A percentile compares a stretch with the other conserved stretches of the same genome.
These are phyloP conservation scores for Cytospora chrysosperma DNA, from an alignment of 2,329 filamentous ascomycete species.

Conservation along the genomic window DNA sequence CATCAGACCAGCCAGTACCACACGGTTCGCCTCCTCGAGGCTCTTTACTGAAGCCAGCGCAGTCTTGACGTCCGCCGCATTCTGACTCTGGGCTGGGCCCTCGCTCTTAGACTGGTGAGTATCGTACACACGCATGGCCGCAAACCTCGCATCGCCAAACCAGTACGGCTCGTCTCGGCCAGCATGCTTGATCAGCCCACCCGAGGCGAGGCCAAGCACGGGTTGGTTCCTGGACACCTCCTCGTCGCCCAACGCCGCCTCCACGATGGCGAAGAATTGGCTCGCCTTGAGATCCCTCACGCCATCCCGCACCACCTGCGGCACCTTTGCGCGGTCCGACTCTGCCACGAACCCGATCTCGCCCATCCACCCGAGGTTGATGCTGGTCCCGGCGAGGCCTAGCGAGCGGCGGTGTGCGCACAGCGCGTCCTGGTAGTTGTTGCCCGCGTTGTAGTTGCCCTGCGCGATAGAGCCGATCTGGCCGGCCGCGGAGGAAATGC, in stretches of 20 bases:
- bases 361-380: constrained; percentile 27
- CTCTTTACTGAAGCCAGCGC: constrained; percentile 28
- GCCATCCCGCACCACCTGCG: constrained; percentile 3
- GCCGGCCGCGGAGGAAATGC: constrained; percentile 31
- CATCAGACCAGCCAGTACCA: constrained; percentile 31
- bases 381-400: constrained; percentile 30
- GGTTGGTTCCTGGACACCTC: constrained; percentile 28
- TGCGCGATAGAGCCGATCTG: constrained; percentile 34
- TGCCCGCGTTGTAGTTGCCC: constrained; percentile 33
- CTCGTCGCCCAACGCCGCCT: not conserved
- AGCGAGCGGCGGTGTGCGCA: constrained; percentile 30
- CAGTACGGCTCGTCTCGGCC: constrained; percentile 33
- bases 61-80: constrained; percentile 26
- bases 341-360: constrained; percentile 19
- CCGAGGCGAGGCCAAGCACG: constrained; percentile 31
- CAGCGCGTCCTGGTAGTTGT: constrained; percentile 33
- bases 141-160: constrained; percentile 33
- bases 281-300: constrained; percentile 8
- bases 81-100: constrained; percentile 1
- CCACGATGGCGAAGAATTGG: constrained; percentile 10
- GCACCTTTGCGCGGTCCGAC: constrained; percentile 10
- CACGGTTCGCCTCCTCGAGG: constrained; percentile 26
- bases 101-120: constrained; percentile 24
- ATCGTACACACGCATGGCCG: constrained; percentile 29
- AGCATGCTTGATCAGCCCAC: constrained; percentile 30